phyloP scores from a whole-genome alignment of 148 eudicot species.

The Rhododendron williamsianum region DNA sequence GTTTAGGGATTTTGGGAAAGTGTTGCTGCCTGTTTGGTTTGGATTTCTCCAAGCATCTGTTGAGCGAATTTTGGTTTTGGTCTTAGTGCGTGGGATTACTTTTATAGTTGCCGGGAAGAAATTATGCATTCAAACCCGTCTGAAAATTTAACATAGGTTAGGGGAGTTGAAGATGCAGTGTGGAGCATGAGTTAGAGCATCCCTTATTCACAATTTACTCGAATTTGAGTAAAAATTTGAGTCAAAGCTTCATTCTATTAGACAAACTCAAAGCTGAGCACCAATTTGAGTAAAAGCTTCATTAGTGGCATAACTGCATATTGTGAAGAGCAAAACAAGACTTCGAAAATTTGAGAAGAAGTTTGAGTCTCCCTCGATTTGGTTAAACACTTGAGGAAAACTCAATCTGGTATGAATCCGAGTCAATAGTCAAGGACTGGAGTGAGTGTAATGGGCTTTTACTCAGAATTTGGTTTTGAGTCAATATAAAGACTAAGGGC shows the following conservation, averaged over 20 bases:
- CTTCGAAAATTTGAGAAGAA: too few relatives aligned
- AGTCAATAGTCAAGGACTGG: too few relatives aligned
- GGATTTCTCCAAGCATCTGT: not conserved
- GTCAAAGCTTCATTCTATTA: not conserved
- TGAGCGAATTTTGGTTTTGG: not conserved
- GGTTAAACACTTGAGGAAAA: too few relatives aligned
- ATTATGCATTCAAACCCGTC: not conserved
- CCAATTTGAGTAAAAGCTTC: not conserved
- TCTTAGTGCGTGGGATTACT: not conserved
- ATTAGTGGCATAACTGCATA: too few relatives aligned
- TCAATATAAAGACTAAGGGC: not conserved
- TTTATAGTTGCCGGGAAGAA: not conserved
- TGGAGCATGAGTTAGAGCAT: not conserved
- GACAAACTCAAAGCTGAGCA: not conserved
- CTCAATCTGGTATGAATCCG: too few relatives aligned
- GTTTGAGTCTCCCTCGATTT: too few relatives aligned
- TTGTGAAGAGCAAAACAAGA: too few relatives aligned
- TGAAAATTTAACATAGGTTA: constrained; percentile 5
- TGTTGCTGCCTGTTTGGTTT: not conserved
- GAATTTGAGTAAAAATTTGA: not conserved
- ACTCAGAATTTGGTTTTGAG: not conserved
- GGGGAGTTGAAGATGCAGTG: not conserved
- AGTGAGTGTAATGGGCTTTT: too few relatives aligned
- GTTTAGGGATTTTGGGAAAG: not conserved
- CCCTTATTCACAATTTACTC: not conserved